Conservation (phyloP, 306 rosid species). For the Astragalus membranaceus region DNA sequence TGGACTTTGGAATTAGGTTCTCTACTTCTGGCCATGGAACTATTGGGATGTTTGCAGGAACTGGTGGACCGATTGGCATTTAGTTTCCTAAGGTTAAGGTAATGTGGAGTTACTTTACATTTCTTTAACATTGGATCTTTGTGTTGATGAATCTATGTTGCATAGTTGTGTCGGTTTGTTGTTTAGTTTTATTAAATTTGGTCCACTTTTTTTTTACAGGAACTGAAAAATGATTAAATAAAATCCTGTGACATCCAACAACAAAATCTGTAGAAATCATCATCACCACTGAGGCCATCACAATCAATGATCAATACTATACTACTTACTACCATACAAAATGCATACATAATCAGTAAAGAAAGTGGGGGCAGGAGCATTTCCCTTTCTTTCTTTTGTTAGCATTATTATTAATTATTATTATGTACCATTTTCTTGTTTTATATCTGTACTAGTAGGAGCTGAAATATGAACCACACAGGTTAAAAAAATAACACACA, state of each 20-base stretch:
- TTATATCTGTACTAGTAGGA: slow-evolving; percentile 36
- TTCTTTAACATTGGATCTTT: background rate
- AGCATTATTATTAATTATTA: slow-evolving; percentile 17
- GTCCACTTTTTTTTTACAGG: slow-evolving; percentile 40
- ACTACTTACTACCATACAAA: slow-evolving; percentile 82
- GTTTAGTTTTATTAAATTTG: slow-evolving; percentile 1
- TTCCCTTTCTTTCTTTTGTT: slow-evolving; percentile 31
- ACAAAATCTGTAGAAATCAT: slow-evolving; percentile 53
- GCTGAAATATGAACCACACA: slow-evolving; percentile 57
- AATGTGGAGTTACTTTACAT: background rate
- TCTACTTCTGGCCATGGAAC: slow-evolving; percentile 80
- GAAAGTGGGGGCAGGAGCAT: slow-evolving; percentile 32
- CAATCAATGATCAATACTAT: slow-evolving; percentile 44
- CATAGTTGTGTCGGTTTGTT: slow-evolving; percentile 13
- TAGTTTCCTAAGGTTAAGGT: slow-evolving; percentile 46
- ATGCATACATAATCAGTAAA: slow-evolving; percentile 58
- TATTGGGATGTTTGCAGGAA: slow-evolving; percentile 76
- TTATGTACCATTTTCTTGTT: slow-evolving; percentile 40
- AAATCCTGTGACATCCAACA: slow-evolving; percentile 22
- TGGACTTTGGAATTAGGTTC: slow-evolving; percentile 40
- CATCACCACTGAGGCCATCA: slow-evolving; percentile 23
- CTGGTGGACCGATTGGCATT: slow-evolving; percentile 81
- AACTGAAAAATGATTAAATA: slow-evolving; percentile 29
- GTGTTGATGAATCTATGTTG: background rate
- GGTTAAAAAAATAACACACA: slow-evolving; percentile 38